Base-by-base conservation (phyloP, 176 grass and related monocot genomes). In the Areca catechu region DNA sequence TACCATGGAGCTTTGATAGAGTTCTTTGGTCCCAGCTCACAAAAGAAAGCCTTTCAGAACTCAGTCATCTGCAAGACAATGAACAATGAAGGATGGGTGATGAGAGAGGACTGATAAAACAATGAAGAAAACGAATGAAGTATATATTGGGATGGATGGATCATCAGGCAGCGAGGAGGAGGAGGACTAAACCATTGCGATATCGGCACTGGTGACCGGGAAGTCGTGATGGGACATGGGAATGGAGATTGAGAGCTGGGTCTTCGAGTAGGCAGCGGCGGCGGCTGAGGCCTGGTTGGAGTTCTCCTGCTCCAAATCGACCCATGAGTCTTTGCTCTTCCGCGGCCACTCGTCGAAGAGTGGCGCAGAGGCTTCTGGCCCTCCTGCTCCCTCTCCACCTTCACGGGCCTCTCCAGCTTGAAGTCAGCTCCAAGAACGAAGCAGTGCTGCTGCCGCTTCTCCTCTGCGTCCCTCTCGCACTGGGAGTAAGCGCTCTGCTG, bases 261-360 rank as follows among this genome's bases (percentile, higher is more conserved):
- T 80, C 63, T 74, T 80, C 7, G 63, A 60, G 34, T 79, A 67
- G 65, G 34, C 34, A 43, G 34, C 34, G 3, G 34, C 9, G 14
- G n/a, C n/a, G n/a, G n/a, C n/a, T n/a, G n/a, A n/a, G n/a, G 68
- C 23, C 16, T 25, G 24, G 49, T 30, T 53, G 49, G 22, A 1
- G 16, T 29, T 18, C 16, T 49, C 77, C 50, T 47, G 70, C 55
- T 80, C 64, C 53, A 80, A 51, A 53, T 69, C 83, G 71, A 87
- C 82, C 91, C 91, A 96, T 0, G 91, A 75, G 3, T 62, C 83
- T 50, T 84, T 86, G 0, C 19, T 25, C 56, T 77, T 81, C 80
- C 86, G 86, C 30, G 91, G 91, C 83, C 77, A 87, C 67, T 96
- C 91, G 17, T 96, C 86, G 24, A 96, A 83, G 77, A 96, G 0